phyloP scores from a whole-genome alignment of 306 rosid species.

The Purshia tridentata region DNA sequence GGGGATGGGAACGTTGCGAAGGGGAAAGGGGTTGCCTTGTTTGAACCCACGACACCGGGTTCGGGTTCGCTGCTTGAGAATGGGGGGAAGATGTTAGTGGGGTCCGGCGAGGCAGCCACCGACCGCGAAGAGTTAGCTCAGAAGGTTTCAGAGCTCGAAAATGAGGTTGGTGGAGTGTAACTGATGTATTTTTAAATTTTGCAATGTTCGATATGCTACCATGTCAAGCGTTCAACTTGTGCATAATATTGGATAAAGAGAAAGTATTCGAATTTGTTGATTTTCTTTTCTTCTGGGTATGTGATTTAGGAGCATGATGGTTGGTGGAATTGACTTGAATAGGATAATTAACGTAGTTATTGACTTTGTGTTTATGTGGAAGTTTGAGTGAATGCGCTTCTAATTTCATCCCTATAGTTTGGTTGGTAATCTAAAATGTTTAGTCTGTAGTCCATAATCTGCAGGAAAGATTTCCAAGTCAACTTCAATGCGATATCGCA shows the following conservation, averaged over 20 bases:
- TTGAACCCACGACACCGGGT: conserved; percentile 38
- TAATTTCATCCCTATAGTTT: not conserved
- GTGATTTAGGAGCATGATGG: not conserved
- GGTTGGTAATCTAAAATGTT: not conserved
- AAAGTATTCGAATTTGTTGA: not conserved
- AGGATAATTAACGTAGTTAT: not conserved
- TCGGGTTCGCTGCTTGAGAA: conserved; percentile 46
- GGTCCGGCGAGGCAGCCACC: conserved; percentile 37
- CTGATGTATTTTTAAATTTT: not conserved
- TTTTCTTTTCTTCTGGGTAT: not conserved
- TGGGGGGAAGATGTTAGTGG: conserved; percentile 47
- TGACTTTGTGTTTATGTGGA: not conserved
- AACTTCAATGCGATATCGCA: not conserved
- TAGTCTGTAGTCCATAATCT: not conserved
- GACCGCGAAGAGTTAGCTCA: conserved; percentile 51
- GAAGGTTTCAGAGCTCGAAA: conserved; percentile 60
- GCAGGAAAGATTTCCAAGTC: not conserved
- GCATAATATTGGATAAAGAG: not conserved
- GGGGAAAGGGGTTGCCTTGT: conserved; percentile 51
- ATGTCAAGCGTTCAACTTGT: not conserved
- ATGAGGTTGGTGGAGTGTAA: conserved; percentile 58
- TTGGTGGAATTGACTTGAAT: not conserved
- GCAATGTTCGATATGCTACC: not conserved
- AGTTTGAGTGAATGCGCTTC: no score
- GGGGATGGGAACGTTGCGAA: conserved; percentile 49